A percentile compares a stretch with the other conserved stretches of the same genome.
Evolutionary conservation across 768 basidiomycete species (phyloP).

Genomic region (Krasilnikovozyma curviuscula): DNA sequence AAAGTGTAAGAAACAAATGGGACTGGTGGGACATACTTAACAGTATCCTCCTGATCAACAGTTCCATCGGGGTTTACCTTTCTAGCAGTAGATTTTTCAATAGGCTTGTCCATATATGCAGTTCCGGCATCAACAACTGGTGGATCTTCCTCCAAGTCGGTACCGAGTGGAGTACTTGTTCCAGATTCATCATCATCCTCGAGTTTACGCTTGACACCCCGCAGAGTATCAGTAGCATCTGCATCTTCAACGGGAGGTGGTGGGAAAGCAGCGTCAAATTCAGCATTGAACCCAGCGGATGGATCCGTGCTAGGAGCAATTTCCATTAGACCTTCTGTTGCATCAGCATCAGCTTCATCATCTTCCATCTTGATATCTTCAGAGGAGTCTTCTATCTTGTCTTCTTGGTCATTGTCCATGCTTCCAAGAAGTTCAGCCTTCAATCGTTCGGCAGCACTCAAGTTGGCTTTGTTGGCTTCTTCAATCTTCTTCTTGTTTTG

Average conservation of each 20-base stretch:
- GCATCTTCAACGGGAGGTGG: neutral
- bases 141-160: conserved; percentile 19
- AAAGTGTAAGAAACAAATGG: neutral
- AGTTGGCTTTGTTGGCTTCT: conserved; percentile 92
- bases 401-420: conserved; percentile 7
- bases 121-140: conserved; percentile 27
- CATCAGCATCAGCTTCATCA: conserved; percentile 9
- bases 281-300: conserved; percentile 3
- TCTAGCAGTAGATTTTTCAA: conserved; percentile 20
- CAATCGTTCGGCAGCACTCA: conserved; percentile 84
- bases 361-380: neutral
- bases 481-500: conserved; percentile 75
- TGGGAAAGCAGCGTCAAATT: conserved; percentile 4
- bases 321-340: conserved; percentile 14
- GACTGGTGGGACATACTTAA: conserved; percentile 43
- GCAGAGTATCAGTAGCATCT: conserved; percentile 13
- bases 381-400: conserved; percentile 1
- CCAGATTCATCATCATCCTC: conserved; percentile 22
- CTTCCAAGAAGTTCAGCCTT: conserved; percentile 60
- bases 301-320: neutral
- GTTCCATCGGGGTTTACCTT: conserved; percentile 81
- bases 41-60: conserved; percentile 80
- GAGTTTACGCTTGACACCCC: conserved; percentile 34
- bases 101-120: conserved; percentile 8
- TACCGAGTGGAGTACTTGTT: conserved; percentile 13